A percentile compares a stretch with the other conserved stretches of the same genome.
phyloP scores from a whole-genome alignment of 2,329 filamentous ascomycete genomes.

The Cladosporium cucumerinum region DNA sequence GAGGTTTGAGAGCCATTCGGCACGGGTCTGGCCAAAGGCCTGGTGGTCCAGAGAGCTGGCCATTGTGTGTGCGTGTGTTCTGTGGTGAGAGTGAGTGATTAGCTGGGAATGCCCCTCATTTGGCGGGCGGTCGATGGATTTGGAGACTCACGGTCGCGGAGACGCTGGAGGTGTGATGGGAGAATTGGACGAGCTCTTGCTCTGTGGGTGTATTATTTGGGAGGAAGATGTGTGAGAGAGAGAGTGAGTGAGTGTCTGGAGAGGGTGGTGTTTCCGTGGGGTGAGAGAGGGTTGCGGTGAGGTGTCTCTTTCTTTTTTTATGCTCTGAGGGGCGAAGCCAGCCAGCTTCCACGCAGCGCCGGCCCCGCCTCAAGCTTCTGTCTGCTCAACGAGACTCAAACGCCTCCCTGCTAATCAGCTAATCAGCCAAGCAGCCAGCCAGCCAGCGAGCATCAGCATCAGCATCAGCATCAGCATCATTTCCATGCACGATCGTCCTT shows the following conservation, averaged over 20 bases:
- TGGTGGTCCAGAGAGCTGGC: conserved; percentile 82
- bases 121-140: background rate
- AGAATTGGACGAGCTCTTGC: conserved; percentile 6
- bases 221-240: background rate
- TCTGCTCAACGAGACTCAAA: conserved; percentile 7
- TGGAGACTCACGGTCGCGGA: conserved; percentile 1
- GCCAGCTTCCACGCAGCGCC: conserved; percentile 4
- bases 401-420: too few species aligned
- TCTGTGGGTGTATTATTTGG: background rate
- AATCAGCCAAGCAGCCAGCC: conserved; percentile 12
- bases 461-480: background rate
- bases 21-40: conserved; percentile 65
- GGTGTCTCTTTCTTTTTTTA: conserved; percentile 15
- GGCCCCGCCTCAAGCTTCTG: conserved; percentile 11
- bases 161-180: background rate
- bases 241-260: background rate
- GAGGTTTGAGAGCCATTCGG: conserved; percentile 71
- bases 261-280: background rate
- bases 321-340: conserved; percentile 15
- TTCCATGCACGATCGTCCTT: background rate
- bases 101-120: conserved; percentile 16
- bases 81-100: conserved; percentile 2
- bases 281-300: conserved; percentile 11
- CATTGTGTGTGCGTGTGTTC: conserved; percentile 42
- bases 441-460: background rate